Conservation (phyloP, 2,329 filamentous ascomycete species). For the Rutstroemia sydowiana region DNA sequence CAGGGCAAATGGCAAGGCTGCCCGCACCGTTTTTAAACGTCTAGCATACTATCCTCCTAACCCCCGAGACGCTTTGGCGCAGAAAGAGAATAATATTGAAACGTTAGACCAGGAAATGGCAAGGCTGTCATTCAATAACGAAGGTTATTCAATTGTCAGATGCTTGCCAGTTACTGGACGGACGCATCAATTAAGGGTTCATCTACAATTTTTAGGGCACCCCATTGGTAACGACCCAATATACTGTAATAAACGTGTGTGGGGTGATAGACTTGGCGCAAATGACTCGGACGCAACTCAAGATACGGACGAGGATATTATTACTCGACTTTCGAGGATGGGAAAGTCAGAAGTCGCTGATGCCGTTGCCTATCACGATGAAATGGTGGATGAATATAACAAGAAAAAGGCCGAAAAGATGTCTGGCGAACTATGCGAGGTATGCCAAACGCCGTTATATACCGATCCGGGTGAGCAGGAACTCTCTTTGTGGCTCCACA, state of each 20-base stretch:
- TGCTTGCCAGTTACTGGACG: slow-evolving; percentile 89
- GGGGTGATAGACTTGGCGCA: slow-evolving; percentile 70
- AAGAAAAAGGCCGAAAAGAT: slow-evolving; percentile 89
- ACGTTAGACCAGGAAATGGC: slow-evolving; percentile 5
- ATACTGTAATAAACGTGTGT: slow-evolving; percentile 90
- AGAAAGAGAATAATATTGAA: slow-evolving; percentile 9
- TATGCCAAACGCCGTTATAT: slow-evolving; percentile 84
- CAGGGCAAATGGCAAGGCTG: slow-evolving; percentile 84
- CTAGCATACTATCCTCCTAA: slow-evolving; percentile 78
- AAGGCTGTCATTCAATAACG: slow-evolving; percentile 43
- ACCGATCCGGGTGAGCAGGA: slow-evolving; percentile 88
- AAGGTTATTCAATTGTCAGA: slow-evolving; percentile 89
- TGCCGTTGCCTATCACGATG: slow-evolving; percentile 86
- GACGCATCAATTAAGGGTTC: slow-evolving; percentile 91
- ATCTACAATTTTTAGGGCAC: slow-evolving; percentile 88
- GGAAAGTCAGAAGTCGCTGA: slow-evolving; percentile 90
- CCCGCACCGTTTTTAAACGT: slow-evolving; percentile 83
- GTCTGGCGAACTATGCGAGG: slow-evolving; percentile 72
- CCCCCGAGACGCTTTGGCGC: slow-evolving; percentile 13
- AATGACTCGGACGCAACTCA: slow-evolving; percentile 56
- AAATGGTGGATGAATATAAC: slow-evolving; percentile 85
- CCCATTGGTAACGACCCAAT: slow-evolving; percentile 97
- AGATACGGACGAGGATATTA: slow-evolving; percentile 82
- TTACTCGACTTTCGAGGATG: slow-evolving; percentile 78
- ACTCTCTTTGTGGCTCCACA: slow-evolving; percentile 88